Conservation (phyloP, 2,329 filamentous ascomycete genomes). For the Helotiales sp. region DNA sequence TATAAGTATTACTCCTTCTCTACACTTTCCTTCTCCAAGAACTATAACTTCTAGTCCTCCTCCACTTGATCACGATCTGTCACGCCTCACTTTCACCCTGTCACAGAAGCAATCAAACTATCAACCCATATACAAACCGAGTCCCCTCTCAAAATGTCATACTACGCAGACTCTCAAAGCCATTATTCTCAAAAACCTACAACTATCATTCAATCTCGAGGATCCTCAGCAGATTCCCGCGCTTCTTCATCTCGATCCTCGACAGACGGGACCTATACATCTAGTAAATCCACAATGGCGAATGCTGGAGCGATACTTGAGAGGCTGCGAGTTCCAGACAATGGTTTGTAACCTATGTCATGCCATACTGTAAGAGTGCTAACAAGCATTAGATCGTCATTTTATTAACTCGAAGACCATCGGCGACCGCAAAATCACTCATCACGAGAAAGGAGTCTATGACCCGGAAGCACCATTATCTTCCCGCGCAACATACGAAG, state of each 20-base stretch:
- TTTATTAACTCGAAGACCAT: conserved; percentile 13
- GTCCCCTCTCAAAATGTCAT: conserved; percentile 22
- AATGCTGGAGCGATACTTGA: background rate
- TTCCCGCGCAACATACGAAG: conserved; percentile 19
- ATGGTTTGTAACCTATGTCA: conserved; percentile 25
- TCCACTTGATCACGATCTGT: background rate
- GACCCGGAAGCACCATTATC: conserved; percentile 23
- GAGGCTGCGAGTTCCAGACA: conserved; percentile 29
- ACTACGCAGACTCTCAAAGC: background rate
- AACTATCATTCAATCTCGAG: conserved; percentile 22
- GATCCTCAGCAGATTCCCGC: conserved; percentile 25
- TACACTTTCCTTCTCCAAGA: background rate
- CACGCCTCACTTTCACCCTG: conserved; percentile 14
- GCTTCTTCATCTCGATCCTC: conserved; percentile 23
- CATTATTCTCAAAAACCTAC: conserved; percentile 16
- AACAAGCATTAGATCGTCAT: conserved; percentile 12
- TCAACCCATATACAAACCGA: conserved; percentile 1
- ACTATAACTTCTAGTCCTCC: background rate
- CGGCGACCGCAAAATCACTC: conserved; percentile 16
- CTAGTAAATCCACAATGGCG: conserved; percentile 24
- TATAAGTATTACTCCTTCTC: conserved; percentile 3
- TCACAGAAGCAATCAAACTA: conserved; percentile 18
- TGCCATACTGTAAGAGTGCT: conserved; percentile 1
- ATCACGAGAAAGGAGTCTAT: conserved; percentile 18
- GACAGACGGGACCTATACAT: conserved; percentile 15